Conservation (phyloP, 371 early-diverging fungal genomes). For the Rhizopus microsporus region DNA sequence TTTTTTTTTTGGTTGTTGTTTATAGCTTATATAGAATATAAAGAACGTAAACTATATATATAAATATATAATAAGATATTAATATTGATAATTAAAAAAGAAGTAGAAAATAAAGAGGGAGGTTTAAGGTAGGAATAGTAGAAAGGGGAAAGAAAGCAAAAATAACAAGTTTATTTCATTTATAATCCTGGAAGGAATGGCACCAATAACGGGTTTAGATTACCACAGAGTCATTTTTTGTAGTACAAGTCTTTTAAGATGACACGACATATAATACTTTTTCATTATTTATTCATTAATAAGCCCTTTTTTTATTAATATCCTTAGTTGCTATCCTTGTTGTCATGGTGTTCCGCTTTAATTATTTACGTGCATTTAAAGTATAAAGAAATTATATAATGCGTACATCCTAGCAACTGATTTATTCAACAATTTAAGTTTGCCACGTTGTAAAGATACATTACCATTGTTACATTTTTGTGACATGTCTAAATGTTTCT, state of each 20-base stretch:
- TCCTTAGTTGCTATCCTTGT: not conserved
- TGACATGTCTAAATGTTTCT: conserved; percentile 1
- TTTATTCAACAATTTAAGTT: conserved; percentile 2
- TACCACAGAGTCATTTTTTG: conserved; percentile 6
- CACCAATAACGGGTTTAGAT: conserved; percentile 3
- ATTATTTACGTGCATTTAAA: not conserved
- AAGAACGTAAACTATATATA: not conserved
- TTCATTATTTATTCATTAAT: conserved; percentile 4
- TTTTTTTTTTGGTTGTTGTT: conserved; percentile 1
- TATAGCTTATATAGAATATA: not conserved
- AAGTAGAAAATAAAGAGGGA: not conserved
- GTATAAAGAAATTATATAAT: not conserved
- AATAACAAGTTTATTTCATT: conserved; percentile 10
- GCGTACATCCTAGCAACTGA: not conserved
- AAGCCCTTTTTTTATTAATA: not conserved
- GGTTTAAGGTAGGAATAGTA: not conserved
- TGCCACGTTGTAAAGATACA: conserved; percentile 6
- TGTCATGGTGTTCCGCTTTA: too few relatives aligned
- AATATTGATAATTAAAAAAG: conserved; percentile 6
- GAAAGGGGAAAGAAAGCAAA: not conserved
- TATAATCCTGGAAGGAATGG: conserved; percentile 7
- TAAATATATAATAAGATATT: conserved; percentile 3
- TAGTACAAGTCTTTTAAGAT: conserved; percentile 2
- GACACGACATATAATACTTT: conserved; percentile 1
- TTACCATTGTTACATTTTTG: conserved; percentile 9